These are phyloP conservation scores for Chaetoceros muelleri DNA, from an alignment of 108 stramenopile genomes.

Conservation along the genomic window DNA sequence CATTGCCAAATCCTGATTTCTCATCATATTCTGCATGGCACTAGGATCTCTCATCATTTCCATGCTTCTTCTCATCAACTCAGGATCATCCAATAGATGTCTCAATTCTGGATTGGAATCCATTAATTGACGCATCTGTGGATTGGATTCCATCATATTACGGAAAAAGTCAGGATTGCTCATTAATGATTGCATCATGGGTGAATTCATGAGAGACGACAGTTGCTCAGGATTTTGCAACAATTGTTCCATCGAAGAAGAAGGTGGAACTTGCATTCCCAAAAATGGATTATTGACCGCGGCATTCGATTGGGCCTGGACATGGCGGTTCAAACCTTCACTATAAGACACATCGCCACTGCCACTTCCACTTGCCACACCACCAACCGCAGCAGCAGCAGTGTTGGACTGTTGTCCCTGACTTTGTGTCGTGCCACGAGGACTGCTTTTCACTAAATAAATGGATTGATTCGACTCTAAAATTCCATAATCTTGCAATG, in stretches of 20 bases:
- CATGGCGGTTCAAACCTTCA: neutral
- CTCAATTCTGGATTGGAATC: constrained; percentile 86
- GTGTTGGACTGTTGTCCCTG: too few species aligned
- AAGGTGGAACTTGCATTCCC: too few species aligned
- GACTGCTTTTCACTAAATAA: constrained; percentile 56
- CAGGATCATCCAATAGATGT: constrained; percentile 82
- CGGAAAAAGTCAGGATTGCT: constrained; percentile 86
- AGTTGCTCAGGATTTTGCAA: constrained; percentile 49
- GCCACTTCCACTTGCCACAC: too few species aligned
- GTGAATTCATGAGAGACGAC: constrained; percentile 66
- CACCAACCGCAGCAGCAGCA: too few species aligned
- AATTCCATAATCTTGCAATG: constrained; percentile 50
- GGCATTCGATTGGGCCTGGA: neutral
- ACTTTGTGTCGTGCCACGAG: constrained; percentile 6
- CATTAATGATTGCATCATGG: constrained; percentile 76
- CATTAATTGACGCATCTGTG: constrained; percentile 81
- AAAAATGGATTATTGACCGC: neutral
- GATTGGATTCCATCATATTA: constrained; percentile 81
- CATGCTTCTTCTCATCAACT: constrained; percentile 76
- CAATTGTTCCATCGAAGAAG: constrained; percentile 18
- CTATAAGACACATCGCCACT: neutral
- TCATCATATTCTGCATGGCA: constrained; percentile 76
- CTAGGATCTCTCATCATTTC: constrained; percentile 91
- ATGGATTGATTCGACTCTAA: constrained; percentile 27
- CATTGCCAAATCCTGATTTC: constrained; percentile 93